Evolutionary conservation across 2,329 filamentous ascomycete species (phyloP).

Genomic region (Hypoxylon sp.): DNA sequence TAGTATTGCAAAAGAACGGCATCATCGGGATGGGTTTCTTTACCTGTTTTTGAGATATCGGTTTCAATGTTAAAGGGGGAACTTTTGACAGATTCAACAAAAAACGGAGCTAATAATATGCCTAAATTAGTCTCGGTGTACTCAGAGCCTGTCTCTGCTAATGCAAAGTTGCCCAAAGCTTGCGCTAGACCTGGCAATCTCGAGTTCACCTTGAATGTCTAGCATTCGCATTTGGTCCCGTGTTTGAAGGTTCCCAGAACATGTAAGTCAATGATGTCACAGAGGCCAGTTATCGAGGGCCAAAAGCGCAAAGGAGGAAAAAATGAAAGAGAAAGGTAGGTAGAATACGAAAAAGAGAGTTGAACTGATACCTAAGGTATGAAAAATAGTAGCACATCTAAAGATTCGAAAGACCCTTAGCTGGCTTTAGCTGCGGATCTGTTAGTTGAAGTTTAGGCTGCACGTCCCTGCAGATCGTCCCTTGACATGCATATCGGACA

Average conservation of each 20-base stretch:
- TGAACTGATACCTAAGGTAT: not conserved
- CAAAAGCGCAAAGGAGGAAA: conserved; percentile 1
- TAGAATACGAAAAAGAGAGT: conserved; percentile 4
- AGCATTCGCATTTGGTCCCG: conserved; percentile 22
- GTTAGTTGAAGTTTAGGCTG: conserved; percentile 26
- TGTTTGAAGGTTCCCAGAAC: conserved; percentile 5
- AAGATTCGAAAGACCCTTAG: not conserved
- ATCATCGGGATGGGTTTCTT: conserved; percentile 14
- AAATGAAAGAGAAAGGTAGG: not conserved
- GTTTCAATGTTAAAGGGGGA: conserved; percentile 14
- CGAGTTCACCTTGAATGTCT: conserved; percentile 12
- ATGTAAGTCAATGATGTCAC: conserved; percentile 35
- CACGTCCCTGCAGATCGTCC: conserved; percentile 40
- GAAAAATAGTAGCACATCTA: conserved; percentile 6
- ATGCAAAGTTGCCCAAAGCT: conserved; percentile 20
- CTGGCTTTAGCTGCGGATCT: conserved; percentile 16
- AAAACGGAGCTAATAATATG: conserved; percentile 17
- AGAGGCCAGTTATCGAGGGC: not conserved
- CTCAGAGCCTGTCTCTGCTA: conserved; percentile 22
- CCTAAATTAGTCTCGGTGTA: conserved; percentile 34
- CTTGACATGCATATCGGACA: conserved; percentile 38
- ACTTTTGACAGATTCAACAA: conserved; percentile 33
- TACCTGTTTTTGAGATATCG: conserved; percentile 19
- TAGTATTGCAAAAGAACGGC: conserved; percentile 5
- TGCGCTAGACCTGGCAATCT: conserved; percentile 10